Evolutionary conservation across 192 early-diverging fungal genomes (phyloP), one percentile per base, ranked within the genome.

Genomic region (Coemansia sp.): DNA sequence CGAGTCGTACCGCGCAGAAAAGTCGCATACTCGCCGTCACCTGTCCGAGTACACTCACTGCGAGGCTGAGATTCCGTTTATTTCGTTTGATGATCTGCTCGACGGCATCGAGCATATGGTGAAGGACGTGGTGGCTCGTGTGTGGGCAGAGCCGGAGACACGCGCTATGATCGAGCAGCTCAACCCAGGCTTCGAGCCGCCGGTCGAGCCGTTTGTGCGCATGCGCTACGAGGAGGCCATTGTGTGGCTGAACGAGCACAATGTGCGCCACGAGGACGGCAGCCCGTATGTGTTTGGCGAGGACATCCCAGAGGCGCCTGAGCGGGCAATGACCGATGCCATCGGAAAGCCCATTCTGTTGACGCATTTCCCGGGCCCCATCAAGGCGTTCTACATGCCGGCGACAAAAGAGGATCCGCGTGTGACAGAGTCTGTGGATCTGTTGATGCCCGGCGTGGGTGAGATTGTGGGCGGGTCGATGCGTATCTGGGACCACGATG

Each of bases 381-480:
- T 98, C 82, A 99, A 99, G 89, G 84, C 88, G 5, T 99, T 99
- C 88, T 99, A 99, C 84, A 99, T 99, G 97, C 96, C 97, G 81
- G 81, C 89, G 37, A 92, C 89, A 70, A 76, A 83, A 55, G 89
- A 93, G 10, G 92, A 99, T 69, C 72, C 66, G 9, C 76, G 88
- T 14, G 86, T 97, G 50, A 99, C 97, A 6, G 97, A 99, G 82
- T 91, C 89, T 62, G 94, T 97, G 12, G 97, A 99, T 79, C 89
- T 99, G 38, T 85, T 99, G 80, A 98, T 99, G 91, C 97, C 97
- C 21, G 85, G 84, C 61, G 96, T 99, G 51, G 97, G 97, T 63
- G 97, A 99, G 84, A 95, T 99, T 85, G 91, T 94, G 35, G 97
- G 97, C 73, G 97, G 95, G 24, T 93, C 91, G 63, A 99, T 97